A percentile compares a stretch with the other conserved stretches of the same genome.
Evolutionary conservation across 768 basidiomycete species (phyloP).

Genomic region (Lactarius hatsudake): DNA sequence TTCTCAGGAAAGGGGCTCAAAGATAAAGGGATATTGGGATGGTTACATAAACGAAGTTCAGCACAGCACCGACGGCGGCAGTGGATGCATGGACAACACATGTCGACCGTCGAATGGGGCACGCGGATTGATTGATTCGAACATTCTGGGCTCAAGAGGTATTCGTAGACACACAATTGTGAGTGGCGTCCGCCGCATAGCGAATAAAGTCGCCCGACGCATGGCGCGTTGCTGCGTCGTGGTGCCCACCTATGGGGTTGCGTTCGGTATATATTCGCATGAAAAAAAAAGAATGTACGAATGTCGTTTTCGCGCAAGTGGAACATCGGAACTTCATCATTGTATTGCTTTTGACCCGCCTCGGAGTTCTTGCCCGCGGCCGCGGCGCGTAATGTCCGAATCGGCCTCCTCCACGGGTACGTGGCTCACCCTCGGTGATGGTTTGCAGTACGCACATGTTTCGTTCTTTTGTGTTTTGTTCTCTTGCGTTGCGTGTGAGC

Average conservation of each 20-base stretch:
- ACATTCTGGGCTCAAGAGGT: neutral
- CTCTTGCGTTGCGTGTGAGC: too few species aligned
- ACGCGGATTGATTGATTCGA: neutral
- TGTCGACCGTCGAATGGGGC: neutral
- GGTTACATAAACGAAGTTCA: too few species aligned
- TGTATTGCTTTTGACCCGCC: too few species aligned
- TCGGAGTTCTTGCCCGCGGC: too few species aligned
- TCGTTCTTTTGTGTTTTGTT: neutral
- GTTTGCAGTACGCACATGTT: too few species aligned
- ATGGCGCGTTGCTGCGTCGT: neutral
- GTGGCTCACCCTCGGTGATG: too few species aligned
- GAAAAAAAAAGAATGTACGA: neutral
- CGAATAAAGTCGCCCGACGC: neutral
- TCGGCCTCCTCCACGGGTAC: too few species aligned
- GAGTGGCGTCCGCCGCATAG: neutral
- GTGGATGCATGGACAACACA: neutral
- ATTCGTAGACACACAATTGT: neutral
- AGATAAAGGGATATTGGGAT: too few species aligned
- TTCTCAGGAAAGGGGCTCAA: neutral
- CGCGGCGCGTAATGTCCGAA: too few species aligned
- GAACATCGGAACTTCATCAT: neutral
- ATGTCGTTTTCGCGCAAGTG: neutral
- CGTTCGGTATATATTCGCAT: neutral
- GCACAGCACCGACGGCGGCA: neutral
- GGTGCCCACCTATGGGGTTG: neutral